Percentiles rank a stretch among this genome's conserved stretches.
phyloP scores from a whole-genome alignment of 2,329 filamentous ascomycete genomes.

The Calonectria fujianensis region DNA sequence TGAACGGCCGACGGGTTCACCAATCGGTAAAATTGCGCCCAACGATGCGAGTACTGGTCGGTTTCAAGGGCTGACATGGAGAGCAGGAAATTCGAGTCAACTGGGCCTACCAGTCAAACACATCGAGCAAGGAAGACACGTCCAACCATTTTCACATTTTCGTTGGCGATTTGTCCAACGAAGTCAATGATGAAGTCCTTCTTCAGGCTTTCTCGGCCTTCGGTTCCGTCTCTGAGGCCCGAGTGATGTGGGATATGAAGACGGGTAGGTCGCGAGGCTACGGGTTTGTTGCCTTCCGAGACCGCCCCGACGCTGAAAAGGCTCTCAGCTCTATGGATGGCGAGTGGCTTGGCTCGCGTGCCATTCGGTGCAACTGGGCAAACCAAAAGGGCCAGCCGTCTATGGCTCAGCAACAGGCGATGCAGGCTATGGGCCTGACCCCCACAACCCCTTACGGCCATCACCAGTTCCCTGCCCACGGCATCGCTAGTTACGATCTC shows the following conservation, averaged over 20 bases:
- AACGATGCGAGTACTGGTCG: constrained; percentile 27
- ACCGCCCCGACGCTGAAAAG: constrained; percentile 95
- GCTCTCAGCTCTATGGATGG: constrained; percentile 98
- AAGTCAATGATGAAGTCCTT: constrained; percentile 97
- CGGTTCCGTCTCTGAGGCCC: constrained; percentile 95
- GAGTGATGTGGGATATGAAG: constrained; percentile 99
- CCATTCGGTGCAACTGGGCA: constrained; percentile 99
- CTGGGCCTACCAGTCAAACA: constrained; percentile 99
- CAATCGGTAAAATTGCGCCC: constrained; percentile 80
- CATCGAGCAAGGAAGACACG: constrained; percentile 94
- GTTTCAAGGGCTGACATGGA: constrained; percentile 48
- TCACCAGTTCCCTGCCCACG: constrained; percentile 98
- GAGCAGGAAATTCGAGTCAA: constrained; percentile 96
- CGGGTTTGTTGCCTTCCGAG: constrained; percentile 97
- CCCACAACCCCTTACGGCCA: constrained; percentile 97
- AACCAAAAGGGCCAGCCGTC: constrained; percentile 99
- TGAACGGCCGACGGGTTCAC: constrained; percentile 96
- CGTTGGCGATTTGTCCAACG: constrained; percentile 97
- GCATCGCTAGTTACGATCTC: constrained; percentile 98
- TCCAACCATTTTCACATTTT: constrained; percentile 99
- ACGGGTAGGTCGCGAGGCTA: constrained; percentile 98
- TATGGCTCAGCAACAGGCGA: constrained; percentile 96
- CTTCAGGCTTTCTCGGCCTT: constrained; percentile 97
- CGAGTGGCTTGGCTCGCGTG: constrained; percentile 98
- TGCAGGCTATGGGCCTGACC: constrained; percentile 98